Percentiles rank a stretch among this genome's conserved stretches.
Evolutionary conservation across 2,329 filamentous ascomycete genomes (phyloP).

Genomic region (Periconia sp.): DNA sequence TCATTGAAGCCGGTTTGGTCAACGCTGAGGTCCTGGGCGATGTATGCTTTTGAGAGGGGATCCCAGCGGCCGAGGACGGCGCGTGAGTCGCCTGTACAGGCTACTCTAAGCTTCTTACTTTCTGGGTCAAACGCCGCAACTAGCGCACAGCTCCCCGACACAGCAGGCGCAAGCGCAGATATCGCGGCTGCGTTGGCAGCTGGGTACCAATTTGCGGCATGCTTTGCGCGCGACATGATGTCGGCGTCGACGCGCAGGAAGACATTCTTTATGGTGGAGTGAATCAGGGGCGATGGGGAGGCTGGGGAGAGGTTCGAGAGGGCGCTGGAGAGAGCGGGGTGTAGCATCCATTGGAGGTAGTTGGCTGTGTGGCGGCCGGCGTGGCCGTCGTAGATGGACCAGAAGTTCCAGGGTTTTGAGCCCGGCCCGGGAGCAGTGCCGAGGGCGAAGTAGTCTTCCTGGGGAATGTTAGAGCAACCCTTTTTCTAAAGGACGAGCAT

Average conservation of each 20-base stretch:
- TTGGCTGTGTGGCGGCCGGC: slow-evolving; percentile 54
- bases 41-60: slow-evolving; percentile 53
- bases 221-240: slow-evolving; percentile 52
- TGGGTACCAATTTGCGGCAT: slow-evolving; percentile 47
- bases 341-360: slow-evolving; percentile 49
- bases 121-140: slow-evolving; percentile 66
- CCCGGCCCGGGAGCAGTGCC: slow-evolving; percentile 38
- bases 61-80: slow-evolving; percentile 66
- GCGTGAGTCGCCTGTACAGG: slow-evolving; percentile 71
- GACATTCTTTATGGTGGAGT: slow-evolving; percentile 61
- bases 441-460: slow-evolving; percentile 40
- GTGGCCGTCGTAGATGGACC: slow-evolving; percentile 59
- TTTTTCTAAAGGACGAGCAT: no score
- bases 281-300: slow-evolving; percentile 56
- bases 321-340: slow-evolving; percentile 51
- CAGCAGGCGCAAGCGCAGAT: slow-evolving; percentile 43
- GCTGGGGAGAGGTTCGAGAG: slow-evolving; percentile 37
- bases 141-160: slow-evolving; percentile 67
- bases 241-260: slow-evolving; percentile 65
- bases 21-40: slow-evolving; percentile 61
- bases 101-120: slow-evolving; percentile 63
- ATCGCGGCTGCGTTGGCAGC: slow-evolving; percentile 38
- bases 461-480: slow-evolving; percentile 7
- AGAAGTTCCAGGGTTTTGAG: slow-evolving; percentile 41
- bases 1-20: slow-evolving; percentile 72